phyloP scores from a whole-genome alignment of 345 rosid species.

The Noccaea bulbosa region DNA sequence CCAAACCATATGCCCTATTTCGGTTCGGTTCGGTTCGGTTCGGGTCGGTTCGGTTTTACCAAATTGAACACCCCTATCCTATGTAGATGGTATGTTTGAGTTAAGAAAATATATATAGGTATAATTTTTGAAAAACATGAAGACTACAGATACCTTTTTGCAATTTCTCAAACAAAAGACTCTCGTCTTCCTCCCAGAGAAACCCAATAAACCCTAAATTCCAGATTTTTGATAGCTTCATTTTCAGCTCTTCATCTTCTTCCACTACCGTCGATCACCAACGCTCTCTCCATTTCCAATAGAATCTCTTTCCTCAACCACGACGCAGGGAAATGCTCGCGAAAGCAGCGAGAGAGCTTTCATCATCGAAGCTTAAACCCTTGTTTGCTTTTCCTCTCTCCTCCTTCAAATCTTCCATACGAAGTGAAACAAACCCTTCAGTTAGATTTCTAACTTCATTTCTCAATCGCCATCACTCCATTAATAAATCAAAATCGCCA shows the following conservation, averaged over 20 bases:
- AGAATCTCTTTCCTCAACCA: not conserved
- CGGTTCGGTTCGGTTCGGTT: no score
- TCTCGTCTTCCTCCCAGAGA: not conserved
- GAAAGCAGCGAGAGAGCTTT: constrained; percentile 52
- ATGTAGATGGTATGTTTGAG: no score
- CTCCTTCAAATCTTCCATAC: constrained; percentile 31
- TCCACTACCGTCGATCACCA: not conserved
- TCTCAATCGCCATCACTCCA: constrained; percentile 22
- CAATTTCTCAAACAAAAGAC: constrained; percentile 23
- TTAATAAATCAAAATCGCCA: constrained; percentile 14
- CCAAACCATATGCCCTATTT: no score
- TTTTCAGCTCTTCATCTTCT: not conserved
- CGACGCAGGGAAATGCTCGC: constrained; percentile 43
- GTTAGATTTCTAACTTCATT: constrained; percentile 8
- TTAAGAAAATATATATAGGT: not conserved
- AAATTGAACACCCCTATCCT: no score
- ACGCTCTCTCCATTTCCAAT: not conserved
- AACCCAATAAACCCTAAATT: constrained; percentile 32
- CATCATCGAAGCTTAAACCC: constrained; percentile 57
- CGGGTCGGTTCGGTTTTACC: no score
- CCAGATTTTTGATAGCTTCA: not conserved
- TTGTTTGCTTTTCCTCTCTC: constrained; percentile 41
- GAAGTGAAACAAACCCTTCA: constrained; percentile 16
- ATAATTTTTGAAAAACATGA: not conserved
- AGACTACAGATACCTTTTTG: not conserved